Evolutionary conservation across 495 filamentous ascomycete genomes (phyloP).

Genomic region (Barbatosphaeria neglecta): DNA sequence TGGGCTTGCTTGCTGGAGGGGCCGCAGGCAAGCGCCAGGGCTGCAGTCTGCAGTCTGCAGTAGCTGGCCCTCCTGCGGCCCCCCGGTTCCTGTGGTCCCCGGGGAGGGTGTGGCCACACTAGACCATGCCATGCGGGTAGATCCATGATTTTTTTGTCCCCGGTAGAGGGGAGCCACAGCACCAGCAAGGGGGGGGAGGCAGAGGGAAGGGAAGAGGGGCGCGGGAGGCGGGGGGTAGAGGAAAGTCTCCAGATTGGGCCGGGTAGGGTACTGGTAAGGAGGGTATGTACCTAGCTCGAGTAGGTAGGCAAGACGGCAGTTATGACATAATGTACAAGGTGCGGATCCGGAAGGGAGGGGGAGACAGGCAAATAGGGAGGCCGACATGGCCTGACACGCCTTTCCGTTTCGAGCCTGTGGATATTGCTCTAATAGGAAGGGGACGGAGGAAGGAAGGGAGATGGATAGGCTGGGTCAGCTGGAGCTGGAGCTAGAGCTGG

Average conservation of each 20-base stretch:
- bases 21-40: constrained; percentile 11
- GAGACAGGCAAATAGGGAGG: not conserved
- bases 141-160: not conserved
- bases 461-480: too few species aligned
- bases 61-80: not conserved
- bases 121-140: not conserved
- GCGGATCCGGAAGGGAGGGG: not conserved
- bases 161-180: not conserved
- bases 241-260: too few species aligned
- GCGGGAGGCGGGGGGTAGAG: not conserved
- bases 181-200: not conserved
- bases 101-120: not conserved
- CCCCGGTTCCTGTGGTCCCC: not conserved
- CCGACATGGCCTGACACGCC: not conserved
- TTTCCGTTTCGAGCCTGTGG: constrained; percentile 5
- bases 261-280: too few species aligned
- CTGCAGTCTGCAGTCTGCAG: constrained; percentile 7
- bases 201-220: not conserved
- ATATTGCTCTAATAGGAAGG: constrained; percentile 7
- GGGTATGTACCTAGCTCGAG: too few species aligned
- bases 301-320: too few species aligned
- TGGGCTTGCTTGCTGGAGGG: constrained; percentile 3
- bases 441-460: not conserved
- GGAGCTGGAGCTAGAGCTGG: not conserved
- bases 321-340: too few species aligned